Evolutionary conservation across 2,329 filamentous ascomycete species (phyloP), one percentile per base, ranked within the genome.

Genomic region (Moelleriella libera): DNA sequence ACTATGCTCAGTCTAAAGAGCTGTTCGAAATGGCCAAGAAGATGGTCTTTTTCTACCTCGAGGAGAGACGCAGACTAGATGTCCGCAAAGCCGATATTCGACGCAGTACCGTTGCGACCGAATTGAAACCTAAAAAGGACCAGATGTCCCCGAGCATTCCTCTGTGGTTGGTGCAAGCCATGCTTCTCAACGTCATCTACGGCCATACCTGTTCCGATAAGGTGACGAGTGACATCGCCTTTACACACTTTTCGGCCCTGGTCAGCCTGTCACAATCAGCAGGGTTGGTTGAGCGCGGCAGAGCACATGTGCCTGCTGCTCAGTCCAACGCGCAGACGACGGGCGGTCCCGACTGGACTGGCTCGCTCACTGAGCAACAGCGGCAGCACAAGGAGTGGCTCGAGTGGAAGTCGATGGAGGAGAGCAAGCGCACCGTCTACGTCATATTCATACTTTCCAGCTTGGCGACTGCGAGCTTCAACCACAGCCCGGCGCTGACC

Each of bases 171-270:
- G 88, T 97, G 12, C 92, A 97, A 64, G 88, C 90, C 0, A 97
- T 97, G 90, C 71, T 97, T 7, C 74, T 98, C 45, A 97, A 95
- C 60, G 86, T 97, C 39, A 85, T 96, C 12, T 97, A 95, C 60
- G 90, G 90, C 11, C 87, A 96, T 63, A 94, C 94, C 55, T 94
- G 88, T 61, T 88, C 86, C 39, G 90, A 97, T 62, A 90, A 94
- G 67, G 83, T 81, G 47, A 85, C 88, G 28, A 88, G 86, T 50
- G 88, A 96, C 60, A 94, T 94, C 58, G 90, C 90, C 1, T 89
- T 84, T 52, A 95, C 86, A 1, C 90, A 97, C 61, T 94, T 87
- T 60, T 86, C 88, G 6, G 87, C 89, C 21, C 70, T 98, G 41
- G 88, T 96, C 47, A 94, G 88, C 61, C 77, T 98, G 46, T 88